Percentiles rank a stretch among this genome's conserved stretches.
These are phyloP conservation scores for Tuber indicum DNA, from an alignment of 495 filamentous ascomycete genomes.

Conservation along the genomic window DNA sequence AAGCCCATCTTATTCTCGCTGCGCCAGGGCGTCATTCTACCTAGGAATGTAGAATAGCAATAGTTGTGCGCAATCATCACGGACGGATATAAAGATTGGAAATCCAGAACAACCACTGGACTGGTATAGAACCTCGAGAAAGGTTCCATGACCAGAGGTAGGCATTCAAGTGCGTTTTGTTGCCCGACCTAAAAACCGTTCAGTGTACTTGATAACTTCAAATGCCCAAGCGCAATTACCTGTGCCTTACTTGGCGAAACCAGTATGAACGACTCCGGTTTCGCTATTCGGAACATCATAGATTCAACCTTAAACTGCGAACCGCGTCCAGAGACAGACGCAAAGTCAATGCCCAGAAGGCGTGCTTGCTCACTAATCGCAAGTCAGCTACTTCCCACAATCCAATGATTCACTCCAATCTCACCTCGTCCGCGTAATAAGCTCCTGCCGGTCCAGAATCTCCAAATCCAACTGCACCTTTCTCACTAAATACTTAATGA, in stretches of 20 bases:
- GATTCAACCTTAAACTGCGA: constrained; percentile 98
- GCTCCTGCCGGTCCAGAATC: constrained; percentile 83
- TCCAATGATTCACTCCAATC: neutral
- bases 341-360: constrained; percentile 90
- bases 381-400: constrained; percentile 9
- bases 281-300: constrained; percentile 96
- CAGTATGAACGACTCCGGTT: constrained; percentile 88
- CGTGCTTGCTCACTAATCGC: constrained; percentile 72
- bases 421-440: constrained; percentile 69
- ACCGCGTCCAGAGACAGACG: constrained; percentile 84
- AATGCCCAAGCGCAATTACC: constrained; percentile 5
- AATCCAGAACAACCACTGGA: constrained; percentile 85
- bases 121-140: constrained; percentile 90
- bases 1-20: constrained; percentile 95
- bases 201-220: constrained; percentile 4
- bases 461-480: constrained; percentile 79
- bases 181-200: constrained; percentile 55
- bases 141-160: constrained; percentile 96
- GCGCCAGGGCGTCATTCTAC: constrained; percentile 74
- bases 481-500: constrained; percentile 69
- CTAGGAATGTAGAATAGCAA: constrained; percentile 95
- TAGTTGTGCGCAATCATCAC: constrained; percentile 99
- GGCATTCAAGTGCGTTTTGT: constrained; percentile 91
- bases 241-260: constrained; percentile 86
- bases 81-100: constrained; percentile 92